Percentiles rank a stretch among this genome's conserved stretches.
Evolutionary conservation across 495 filamentous ascomycete species (phyloP).

Genomic region (Daldinia grandis): DNA sequence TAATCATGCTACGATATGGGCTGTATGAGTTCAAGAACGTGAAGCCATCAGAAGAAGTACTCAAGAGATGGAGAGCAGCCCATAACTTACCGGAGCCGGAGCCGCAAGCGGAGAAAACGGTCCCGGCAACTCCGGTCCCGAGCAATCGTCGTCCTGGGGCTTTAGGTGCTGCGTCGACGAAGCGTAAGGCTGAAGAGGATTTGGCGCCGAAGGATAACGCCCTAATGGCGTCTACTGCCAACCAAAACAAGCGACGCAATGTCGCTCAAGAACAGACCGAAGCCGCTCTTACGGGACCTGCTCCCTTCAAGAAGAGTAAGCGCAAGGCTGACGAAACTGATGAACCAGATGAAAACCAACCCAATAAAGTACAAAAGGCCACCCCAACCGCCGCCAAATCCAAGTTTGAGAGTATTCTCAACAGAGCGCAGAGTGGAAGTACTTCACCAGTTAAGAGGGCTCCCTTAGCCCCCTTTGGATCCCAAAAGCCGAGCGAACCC

Average conservation of each 20-base stretch:
- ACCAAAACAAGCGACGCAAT: conserved; percentile 57
- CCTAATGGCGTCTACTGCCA: conserved; percentile 46
- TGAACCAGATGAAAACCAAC: conserved; percentile 63
- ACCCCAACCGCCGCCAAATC: conserved; percentile 59
- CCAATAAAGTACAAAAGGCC: conserved; percentile 67
- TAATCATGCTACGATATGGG: conserved; percentile 62
- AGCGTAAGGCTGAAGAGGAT: conserved; percentile 60
- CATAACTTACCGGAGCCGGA: conserved; percentile 52
- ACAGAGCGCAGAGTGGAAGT: conserved; percentile 40
- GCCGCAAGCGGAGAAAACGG: conserved; percentile 45
- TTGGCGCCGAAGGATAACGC: conserved; percentile 46
- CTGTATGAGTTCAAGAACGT: conserved; percentile 63
- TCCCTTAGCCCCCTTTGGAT: conserved; percentile 30
- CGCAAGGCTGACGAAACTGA: conserved; percentile 54
- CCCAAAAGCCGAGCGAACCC: conserved; percentile 31
- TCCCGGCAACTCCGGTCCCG: conserved; percentile 9
- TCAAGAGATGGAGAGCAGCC: conserved; percentile 59
- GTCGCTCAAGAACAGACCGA: conserved; percentile 39
- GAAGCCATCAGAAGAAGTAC: conserved; percentile 56
- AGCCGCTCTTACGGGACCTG: conserved; percentile 35
- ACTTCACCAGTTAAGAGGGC: conserved; percentile 33
- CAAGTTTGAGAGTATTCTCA: conserved; percentile 57
- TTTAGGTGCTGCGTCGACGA: conserved; percentile 37
- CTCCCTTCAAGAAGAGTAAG: conserved; percentile 52
- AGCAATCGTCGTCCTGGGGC: conserved; percentile 10